Percentiles rank a stretch among this genome's conserved stretches.
Conservation (phyloP, 2,329 filamentous ascomycete species). For the Clarireedia sp. region DNA sequence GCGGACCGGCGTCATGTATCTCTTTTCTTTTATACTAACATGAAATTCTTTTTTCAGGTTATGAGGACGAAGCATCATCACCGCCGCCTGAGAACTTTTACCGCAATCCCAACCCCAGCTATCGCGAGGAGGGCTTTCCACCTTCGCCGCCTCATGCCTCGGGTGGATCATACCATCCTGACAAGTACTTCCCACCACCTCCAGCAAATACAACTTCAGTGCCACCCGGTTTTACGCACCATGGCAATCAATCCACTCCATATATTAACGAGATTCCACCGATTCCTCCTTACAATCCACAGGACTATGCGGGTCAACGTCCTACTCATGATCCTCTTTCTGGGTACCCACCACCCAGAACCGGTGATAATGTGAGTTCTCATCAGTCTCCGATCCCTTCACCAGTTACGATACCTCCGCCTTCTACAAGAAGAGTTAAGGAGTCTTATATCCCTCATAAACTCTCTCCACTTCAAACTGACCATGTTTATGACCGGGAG, state of each 20-base stretch:
- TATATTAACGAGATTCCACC: constrained; percentile 19
- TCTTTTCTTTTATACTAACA: constrained; percentile 17
- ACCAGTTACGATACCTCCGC: constrained; percentile 8
- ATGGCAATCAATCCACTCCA: constrained; percentile 21
- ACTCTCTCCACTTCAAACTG: constrained; percentile 18
- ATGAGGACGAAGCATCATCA: constrained; percentile 27
- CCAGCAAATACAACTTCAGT: constrained; percentile 3
- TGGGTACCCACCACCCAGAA: constrained; percentile 18
- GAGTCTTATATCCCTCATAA: constrained; percentile 23
- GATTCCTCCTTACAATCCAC: constrained; percentile 28
- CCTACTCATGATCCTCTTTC: constrained; percentile 16
- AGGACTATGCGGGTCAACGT: constrained; percentile 23
- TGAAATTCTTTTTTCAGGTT: constrained; percentile 19
- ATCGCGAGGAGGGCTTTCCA: constrained; percentile 25
- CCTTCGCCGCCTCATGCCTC: constrained; percentile 30
- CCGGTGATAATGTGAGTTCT: constrained; percentile 31
- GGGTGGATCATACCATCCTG: constrained; percentile 27
- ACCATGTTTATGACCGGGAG: constrained; percentile 18
- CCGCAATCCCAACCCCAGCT: constrained; percentile 14
- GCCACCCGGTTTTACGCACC: constrained; percentile 13
- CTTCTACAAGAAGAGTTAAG: constrained; percentile 12
- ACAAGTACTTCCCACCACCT: constrained; percentile 22
- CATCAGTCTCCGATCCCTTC: constrained; percentile 16
- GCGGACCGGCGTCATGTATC: constrained; percentile 14
- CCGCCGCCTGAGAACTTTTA: constrained; percentile 27